Base-by-base conservation (phyloP, 257 asterid genomes). In the Solanum pennellii region DNA sequence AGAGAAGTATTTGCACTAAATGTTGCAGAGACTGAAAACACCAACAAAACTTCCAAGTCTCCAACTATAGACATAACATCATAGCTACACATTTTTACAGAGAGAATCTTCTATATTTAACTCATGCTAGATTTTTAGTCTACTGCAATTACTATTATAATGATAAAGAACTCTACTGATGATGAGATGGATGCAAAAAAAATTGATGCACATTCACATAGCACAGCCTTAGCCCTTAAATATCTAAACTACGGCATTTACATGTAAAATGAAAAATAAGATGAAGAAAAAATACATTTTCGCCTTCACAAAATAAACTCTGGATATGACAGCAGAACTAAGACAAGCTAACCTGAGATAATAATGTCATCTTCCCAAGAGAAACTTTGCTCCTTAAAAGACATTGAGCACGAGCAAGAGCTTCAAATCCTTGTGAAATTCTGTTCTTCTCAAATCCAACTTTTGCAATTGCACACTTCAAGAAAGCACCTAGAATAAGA, bases 341-440 rank as follows among this genome's bases (percentile, higher is more conserved):
- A 49, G 52, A 31, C 42, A 12, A 82, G 12, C 69, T 10, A 49
- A 96, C 99, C 99, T 97, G 98, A 82, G 98, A 93, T 91, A 96
- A 93, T 89, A 97, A 80, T 68, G 89, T 92, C 95, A 95, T 91
- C 96, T 95, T 95, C 89, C 93, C 98, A 76, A 97, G 99, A 88
- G 99, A 95, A 88, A 84, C 89, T 91, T 94, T 94, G 92, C 98
- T 97, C 92, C 98, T 90, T 66, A 97, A 92, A 74, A 96, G 95
- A 92, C 97, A 92, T 71, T 95, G 99, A 89, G 99, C 99, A 89
- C 98, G 98, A 79, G 98, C 98, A 92, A 97, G 99, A 88, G 99
- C 99, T 93, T 97, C 99, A 93, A 97, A 97, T 86, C 99, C 99
- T 92, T 92, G 96, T 87, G 99, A 91, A 85, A 97, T 93, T 85